Evolutionary conservation across 768 basidiomycete genomes (phyloP).

Genomic region (Suillus fuscotomentosus): DNA sequence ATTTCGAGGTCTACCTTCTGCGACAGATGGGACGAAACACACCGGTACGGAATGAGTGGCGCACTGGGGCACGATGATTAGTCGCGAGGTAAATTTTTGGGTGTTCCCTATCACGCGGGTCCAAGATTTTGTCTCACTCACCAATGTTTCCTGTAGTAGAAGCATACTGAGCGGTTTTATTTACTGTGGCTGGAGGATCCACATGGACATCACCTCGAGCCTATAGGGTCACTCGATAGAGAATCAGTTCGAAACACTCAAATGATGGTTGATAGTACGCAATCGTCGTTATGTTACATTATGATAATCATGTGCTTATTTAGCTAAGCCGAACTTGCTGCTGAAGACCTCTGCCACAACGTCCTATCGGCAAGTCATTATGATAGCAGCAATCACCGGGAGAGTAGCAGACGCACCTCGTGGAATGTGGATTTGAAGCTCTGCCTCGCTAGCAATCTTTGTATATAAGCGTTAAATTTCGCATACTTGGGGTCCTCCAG

Average conservation of each 20-base stretch:
- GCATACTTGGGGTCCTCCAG: conserved; percentile 43
- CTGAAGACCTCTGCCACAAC: conserved; percentile 1
- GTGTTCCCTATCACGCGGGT: no score
- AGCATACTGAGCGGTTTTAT: no score
- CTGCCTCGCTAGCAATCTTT: conserved; percentile 46
- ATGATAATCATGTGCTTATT: neutral
- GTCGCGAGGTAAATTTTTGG: no score
- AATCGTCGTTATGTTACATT: neutral
- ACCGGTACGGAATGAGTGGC: no score
- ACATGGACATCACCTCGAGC: no score
- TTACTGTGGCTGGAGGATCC: no score
- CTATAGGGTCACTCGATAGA: neutral
- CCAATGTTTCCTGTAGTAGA: no score
- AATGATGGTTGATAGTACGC: neutral
- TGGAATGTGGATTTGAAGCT: conserved; percentile 58
- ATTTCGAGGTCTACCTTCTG: no score
- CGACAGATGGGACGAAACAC: no score
- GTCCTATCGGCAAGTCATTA: conserved; percentile 11
- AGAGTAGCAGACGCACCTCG: conserved; percentile 35
- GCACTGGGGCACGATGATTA: no score
- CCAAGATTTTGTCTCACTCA: no score
- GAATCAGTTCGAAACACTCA: neutral
- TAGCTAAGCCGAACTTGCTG: conserved; percentile 6
- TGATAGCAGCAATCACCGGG: neutral
- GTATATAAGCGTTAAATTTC: conserved; percentile 48